These are phyloP conservation scores for Nakataea oryzae DNA, from an alignment of 2,329 filamentous ascomycete genomes.

Conservation along the genomic window DNA sequence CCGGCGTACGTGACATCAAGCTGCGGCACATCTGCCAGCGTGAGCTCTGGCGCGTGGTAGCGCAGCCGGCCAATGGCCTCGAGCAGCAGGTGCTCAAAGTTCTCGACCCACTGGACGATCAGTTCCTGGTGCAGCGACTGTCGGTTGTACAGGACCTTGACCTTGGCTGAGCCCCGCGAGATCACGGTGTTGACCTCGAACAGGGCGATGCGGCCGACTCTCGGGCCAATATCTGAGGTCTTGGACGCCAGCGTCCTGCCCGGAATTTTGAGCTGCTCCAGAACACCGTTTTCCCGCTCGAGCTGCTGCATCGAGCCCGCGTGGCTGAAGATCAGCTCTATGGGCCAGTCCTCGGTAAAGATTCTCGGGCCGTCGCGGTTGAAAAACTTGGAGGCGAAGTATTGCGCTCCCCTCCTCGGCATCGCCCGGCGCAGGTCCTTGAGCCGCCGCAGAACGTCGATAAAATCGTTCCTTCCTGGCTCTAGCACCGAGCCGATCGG, in stretches of 20 bases:
- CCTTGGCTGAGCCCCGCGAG: slow-evolving; percentile 30
- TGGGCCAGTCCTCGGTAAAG: slow-evolving; percentile 29
- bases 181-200: slow-evolving; percentile 40
- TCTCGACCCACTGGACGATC: slow-evolving; percentile 34
- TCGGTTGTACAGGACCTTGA: slow-evolving; percentile 34
- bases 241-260: slow-evolving; percentile 25
- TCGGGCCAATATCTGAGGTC: slow-evolving; percentile 31
- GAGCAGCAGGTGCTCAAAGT: slow-evolving; percentile 33
- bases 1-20: slow-evolving; percentile 35
- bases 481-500: slow-evolving; percentile 35
- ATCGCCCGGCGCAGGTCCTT: slow-evolving; percentile 39
- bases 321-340: slow-evolving; percentile 51
- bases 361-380: slow-evolving; percentile 18
- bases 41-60: slow-evolving; percentile 33
- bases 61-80: slow-evolving; percentile 31
- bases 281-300: slow-evolving; percentile 33
- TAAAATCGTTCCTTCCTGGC: slow-evolving; percentile 30
- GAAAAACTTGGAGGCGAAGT: slow-evolving; percentile 36
- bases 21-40: slow-evolving; percentile 36
- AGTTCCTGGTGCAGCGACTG: slow-evolving; percentile 28
- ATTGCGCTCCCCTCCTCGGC: slow-evolving; percentile 31
- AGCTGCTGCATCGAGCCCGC: slow-evolving; percentile 38
- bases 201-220: slow-evolving; percentile 35
- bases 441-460: slow-evolving; percentile 38
- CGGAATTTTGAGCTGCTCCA: slow-evolving; percentile 33